Evolutionary conservation across 805 yeast species (phyloP).

Genomic region (Teunomyces kruisii): DNA sequence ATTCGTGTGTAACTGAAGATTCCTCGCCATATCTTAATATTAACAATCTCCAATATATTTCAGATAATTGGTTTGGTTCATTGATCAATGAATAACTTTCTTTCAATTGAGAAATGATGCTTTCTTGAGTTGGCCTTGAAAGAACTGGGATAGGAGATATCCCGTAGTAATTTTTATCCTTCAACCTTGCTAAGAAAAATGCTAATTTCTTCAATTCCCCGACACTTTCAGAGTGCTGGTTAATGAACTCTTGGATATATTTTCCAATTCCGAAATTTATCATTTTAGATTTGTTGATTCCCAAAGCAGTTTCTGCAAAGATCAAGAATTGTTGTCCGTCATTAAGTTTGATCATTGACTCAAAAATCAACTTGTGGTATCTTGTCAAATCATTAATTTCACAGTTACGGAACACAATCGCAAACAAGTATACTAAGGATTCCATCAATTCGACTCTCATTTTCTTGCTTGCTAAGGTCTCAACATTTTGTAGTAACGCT

Average conservation of each 20-base stretch:
- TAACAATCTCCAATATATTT: constrained; percentile 53
- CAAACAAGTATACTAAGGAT: constrained; percentile 44
- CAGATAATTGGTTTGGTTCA: constrained; percentile 21
- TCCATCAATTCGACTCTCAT: constrained; percentile 16
- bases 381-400: constrained; percentile 48
- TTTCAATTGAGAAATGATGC: constrained; percentile 10
- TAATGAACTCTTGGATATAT: constrained; percentile 50
- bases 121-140: constrained; percentile 29
- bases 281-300: constrained; percentile 44
- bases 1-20: constrained; percentile 15
- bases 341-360: constrained; percentile 31
- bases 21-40: constrained; percentile 39
- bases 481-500: constrained; percentile 19
- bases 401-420: constrained; percentile 56
- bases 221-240: constrained; percentile 21
- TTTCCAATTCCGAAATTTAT: constrained; percentile 42
- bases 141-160: constrained; percentile 19
- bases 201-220: constrained; percentile 29
- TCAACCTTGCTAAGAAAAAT: constrained; percentile 18
- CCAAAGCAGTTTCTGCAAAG: constrained; percentile 48
- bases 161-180: constrained; percentile 8
- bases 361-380: constrained; percentile 45
- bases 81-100: constrained; percentile 6
- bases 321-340: constrained; percentile 40
- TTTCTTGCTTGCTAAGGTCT: constrained; percentile 4